Percentiles rank a stretch among this genome's conserved stretches.
Evolutionary conservation across 257 asterid species (phyloP).

Genomic region (Eucommia ulmoides): DNA sequence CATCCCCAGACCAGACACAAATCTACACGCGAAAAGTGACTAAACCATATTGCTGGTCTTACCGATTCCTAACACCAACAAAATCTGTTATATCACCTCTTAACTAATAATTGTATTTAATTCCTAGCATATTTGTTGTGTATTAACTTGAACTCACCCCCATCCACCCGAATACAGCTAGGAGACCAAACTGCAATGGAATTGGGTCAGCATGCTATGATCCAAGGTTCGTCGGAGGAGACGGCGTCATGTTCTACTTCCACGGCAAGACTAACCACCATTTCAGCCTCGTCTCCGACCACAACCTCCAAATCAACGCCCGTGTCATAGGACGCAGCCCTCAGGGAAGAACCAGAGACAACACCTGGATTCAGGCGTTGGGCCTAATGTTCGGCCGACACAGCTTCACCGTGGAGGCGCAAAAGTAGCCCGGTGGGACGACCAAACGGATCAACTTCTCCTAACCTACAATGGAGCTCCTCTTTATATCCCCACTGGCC

Average conservation of each 20-base stretch:
- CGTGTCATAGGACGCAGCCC: conserved; percentile 12
- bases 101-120: too few relatives aligned
- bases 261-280: conserved; percentile 8
- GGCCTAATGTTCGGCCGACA: conserved; percentile 8
- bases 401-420: conserved; percentile 4
- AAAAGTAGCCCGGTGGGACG: conserved; percentile 9
- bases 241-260: conserved; percentile 13
- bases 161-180: too few relatives aligned
- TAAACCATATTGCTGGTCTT: too few relatives aligned
- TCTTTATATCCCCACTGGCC: neutral
- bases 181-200: too few relatives aligned
- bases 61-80: too few relatives aligned
- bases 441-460: conserved; percentile 4
- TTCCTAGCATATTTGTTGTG: too few relatives aligned
- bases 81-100: too few relatives aligned
- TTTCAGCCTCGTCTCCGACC: conserved; percentile 7
- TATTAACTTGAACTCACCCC: too few relatives aligned
- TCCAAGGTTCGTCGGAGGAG: conserved; percentile 11
- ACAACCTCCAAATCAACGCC: conserved; percentile 11
- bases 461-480: neutral
- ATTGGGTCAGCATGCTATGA: conserved; percentile 9
- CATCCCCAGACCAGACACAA: too few relatives aligned
- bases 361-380: conserved; percentile 15
- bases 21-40: too few relatives aligned
- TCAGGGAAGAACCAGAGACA: conserved; percentile 7